Evolutionary conservation across 1,284 basidiomycete species (phyloP), one percentile per base, ranked within the genome.

Genomic region (Volvariella volvacea): DNA sequence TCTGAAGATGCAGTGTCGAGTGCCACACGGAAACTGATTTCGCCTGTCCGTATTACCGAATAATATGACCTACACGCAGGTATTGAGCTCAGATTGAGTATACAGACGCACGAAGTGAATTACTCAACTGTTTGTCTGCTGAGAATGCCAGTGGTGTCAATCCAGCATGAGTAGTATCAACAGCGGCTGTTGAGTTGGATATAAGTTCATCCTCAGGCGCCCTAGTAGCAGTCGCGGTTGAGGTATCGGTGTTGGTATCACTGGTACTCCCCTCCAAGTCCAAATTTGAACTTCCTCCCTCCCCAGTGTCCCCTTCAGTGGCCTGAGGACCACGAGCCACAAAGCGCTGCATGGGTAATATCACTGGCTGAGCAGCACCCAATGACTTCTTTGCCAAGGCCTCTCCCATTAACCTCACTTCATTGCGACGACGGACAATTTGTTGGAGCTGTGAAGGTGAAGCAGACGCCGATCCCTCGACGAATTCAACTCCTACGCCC

Each of bases 1-100:
- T 87, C 83, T 9, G 84, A 72, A 3, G 86, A 88, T n/a, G 70
- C 87, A 1, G 86, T 88, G 59, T 88, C 85, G 33, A 88, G 62
- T 1, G 76, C 74, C n/a, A 81, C 74, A 14, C 83, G 79, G 52
- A 87, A 83, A 53, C 62, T 76, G 49, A 84, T 74, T 47, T 69
- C 65, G 32, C 84, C 86, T 32, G 71, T 64, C 47, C 71, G 60
- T 39, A 86, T 66, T 36, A 84, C 60, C 14, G 73, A 64, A 53
- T 76, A 87, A 55, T 86, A 88, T 2, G 84, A 78, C 55, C 82
- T 85, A 43, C 30, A 44, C 12, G 46, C 28, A 42, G 41, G 20
- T 14, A 25, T 20, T 20, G 22, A 43, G 3, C 15, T 36, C 14
- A 25, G 25, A 44, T 20, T 33, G 6, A 43, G 33, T 28, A 15